These are phyloP conservation scores for Aquanectria penicillioides DNA, from an alignment of 2,329 filamentous ascomycete species.

Conservation along the genomic window DNA sequence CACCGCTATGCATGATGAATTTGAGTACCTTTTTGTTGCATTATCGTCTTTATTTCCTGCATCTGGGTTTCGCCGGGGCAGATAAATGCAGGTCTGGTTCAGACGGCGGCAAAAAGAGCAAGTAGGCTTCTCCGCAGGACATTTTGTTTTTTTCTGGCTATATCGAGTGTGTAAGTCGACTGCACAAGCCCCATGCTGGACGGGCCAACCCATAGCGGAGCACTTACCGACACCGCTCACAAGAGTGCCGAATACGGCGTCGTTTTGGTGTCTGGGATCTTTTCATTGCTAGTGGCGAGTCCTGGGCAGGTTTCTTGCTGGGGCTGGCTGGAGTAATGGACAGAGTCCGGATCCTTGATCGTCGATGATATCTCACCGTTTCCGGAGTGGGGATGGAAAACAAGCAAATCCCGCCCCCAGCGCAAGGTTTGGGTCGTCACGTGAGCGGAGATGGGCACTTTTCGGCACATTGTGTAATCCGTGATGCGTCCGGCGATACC, in stretches of 20 bases:
- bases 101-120: conserved; percentile 36
- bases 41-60: neutral
- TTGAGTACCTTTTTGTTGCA: neutral
- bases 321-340: neutral
- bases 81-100: conserved; percentile 31
- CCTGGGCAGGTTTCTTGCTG: neutral
- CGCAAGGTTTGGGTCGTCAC: too few species aligned
- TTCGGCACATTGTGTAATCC: neutral
- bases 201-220: neutral
- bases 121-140: conserved; percentile 35
- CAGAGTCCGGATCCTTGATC: neutral
- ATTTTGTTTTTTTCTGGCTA: conserved; percentile 40
- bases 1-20: too few species aligned
- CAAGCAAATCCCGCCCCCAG: too few species aligned
- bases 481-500: too few species aligned
- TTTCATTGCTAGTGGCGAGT: neutral
- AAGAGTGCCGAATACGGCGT: conserved; percentile 34
- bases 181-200: too few species aligned
- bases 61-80: conserved; percentile 27
- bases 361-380: neutral
- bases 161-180: neutral
- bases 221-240: conserved; percentile 36
- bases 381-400: conserved; percentile 6
- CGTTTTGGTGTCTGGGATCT: neutral
- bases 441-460: neutral